Evolutionary conservation across 2,329 filamentous ascomycete species (phyloP).

Genomic region (Aspergillus neotritici): DNA sequence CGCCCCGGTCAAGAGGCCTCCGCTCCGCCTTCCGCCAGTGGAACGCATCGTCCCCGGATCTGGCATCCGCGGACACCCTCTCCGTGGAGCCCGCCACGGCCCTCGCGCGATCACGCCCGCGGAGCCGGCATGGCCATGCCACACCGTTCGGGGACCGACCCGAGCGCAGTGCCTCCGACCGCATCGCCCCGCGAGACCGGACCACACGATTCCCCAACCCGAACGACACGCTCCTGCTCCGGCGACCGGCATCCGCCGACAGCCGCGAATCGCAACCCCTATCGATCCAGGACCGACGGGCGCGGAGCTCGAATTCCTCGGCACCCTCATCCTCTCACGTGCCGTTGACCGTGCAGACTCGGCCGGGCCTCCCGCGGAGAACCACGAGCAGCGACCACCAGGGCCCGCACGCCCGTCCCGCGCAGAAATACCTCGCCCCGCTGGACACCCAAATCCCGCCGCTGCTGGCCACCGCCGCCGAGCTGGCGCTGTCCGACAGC

Average conservation of each 20-base stretch:
- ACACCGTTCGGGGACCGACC: too few species aligned
- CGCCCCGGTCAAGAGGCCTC: conserved; percentile 33
- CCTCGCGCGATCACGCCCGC: background rate
- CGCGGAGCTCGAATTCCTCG: conserved; percentile 25
- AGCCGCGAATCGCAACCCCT: conserved; percentile 10
- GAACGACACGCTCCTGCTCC: conserved; percentile 9
- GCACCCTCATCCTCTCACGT: conserved; percentile 23
- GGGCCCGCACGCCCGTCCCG: conserved; percentile 3
- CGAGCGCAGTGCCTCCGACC: too few species aligned
- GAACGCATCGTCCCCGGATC: conserved; percentile 21
- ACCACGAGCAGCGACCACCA: conserved; percentile 11
- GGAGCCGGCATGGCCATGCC: too few species aligned
- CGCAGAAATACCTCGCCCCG: conserved; percentile 9
- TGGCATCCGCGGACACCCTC: conserved; percentile 8
- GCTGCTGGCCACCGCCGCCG: conserved; percentile 16
- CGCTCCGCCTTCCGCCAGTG: conserved; percentile 35
- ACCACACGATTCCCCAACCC: background rate
- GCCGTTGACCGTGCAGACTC: conserved; percentile 26
- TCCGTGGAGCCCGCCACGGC: background rate
- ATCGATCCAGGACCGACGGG: conserved; percentile 36
- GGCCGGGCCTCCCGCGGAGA: conserved; percentile 1
- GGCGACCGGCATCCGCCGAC: conserved; percentile 12
- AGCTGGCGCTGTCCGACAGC: conserved; percentile 13
- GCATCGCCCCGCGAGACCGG: too few species aligned
- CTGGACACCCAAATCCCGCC: conserved; percentile 18